phyloP scores from a whole-genome alignment of 2,329 filamentous ascomycete genomes.

The Talaromyces sp. region DNA sequence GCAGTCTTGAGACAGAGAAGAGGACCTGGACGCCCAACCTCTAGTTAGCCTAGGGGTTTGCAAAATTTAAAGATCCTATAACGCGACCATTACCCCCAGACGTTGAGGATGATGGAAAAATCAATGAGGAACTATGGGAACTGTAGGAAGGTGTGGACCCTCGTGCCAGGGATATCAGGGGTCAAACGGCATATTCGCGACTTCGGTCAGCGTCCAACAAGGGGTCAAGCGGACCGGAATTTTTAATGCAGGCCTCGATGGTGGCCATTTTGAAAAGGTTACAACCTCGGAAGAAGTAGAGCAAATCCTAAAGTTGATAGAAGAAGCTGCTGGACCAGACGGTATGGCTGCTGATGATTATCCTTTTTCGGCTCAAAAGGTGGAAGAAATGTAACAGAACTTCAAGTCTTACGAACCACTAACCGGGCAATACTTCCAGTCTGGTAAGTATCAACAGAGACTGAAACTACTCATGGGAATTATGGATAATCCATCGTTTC shows the following conservation, averaged over 20 bases:
- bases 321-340: neutral
- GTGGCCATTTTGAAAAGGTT: neutral
- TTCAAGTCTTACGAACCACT: neutral
- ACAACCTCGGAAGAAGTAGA: neutral
- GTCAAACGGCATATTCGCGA: neutral
- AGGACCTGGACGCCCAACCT: too few relatives aligned
- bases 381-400: constrained; percentile 2
- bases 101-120: too few relatives aligned
- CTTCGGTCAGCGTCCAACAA: neutral
- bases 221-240: neutral
- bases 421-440: neutral
- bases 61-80: too few relatives aligned
- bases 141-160: neutral
- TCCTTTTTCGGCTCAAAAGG: neutral
- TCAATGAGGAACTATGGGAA: too few relatives aligned
- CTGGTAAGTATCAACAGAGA: neutral
- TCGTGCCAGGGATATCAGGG: neutral
- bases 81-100: too few relatives aligned
- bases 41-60: too few relatives aligned
- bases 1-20: too few relatives aligned
- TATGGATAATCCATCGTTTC: neutral
- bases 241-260: neutral
- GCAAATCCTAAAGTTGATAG: neutral
- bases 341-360: constrained; percentile 1
- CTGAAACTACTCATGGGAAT: neutral